phyloP scores from a whole-genome alignment of 257 asterid species.

The Paraleonurus japonicus region DNA sequence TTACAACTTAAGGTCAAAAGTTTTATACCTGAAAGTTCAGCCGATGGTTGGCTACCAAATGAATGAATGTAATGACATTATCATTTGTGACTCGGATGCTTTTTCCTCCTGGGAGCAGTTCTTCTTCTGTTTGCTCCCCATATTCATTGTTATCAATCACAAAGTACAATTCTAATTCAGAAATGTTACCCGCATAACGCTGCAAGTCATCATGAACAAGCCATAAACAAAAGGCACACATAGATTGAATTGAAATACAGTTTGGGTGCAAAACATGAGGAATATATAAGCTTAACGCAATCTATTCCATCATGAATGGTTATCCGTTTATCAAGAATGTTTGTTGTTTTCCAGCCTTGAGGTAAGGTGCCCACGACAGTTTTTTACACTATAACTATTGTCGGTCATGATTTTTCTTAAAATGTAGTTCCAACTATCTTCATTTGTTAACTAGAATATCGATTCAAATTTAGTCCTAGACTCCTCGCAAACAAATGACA shows the following conservation, averaged over 20 bases:
- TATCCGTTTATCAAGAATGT: not conserved
- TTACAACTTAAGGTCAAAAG: conserved; percentile 1
- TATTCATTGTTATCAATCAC: conserved; percentile 87
- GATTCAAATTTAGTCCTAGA: not conserved
- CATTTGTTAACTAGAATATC: not conserved
- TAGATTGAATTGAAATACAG: conserved; percentile 6
- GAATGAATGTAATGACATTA: conserved; percentile 89
- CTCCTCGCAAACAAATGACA: not conserved
- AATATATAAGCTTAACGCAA: conserved; percentile 1
- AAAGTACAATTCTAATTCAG: conserved; percentile 84
- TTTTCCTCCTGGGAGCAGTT: conserved; percentile 87
- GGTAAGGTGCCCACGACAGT: not conserved
- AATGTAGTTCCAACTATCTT: conserved; percentile 1
- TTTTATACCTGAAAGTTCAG: conserved; percentile 76
- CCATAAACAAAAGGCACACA: conserved; percentile 9
- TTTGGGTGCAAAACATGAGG: conserved; percentile 12
- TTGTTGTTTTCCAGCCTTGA: not conserved
- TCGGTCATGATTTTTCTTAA: not conserved
- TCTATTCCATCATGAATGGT: not conserved
- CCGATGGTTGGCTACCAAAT: conserved; percentile 92
- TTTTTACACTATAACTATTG: not conserved
- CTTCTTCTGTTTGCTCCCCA: conserved; percentile 97
- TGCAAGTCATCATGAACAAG: conserved; percentile 44
- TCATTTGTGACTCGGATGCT: conserved; percentile 79
- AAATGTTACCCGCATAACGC: conserved; percentile 74